phyloP scores from a whole-genome alignment of 1,284 basidiomycete genomes.

The Cryptococcus sp. region DNA sequence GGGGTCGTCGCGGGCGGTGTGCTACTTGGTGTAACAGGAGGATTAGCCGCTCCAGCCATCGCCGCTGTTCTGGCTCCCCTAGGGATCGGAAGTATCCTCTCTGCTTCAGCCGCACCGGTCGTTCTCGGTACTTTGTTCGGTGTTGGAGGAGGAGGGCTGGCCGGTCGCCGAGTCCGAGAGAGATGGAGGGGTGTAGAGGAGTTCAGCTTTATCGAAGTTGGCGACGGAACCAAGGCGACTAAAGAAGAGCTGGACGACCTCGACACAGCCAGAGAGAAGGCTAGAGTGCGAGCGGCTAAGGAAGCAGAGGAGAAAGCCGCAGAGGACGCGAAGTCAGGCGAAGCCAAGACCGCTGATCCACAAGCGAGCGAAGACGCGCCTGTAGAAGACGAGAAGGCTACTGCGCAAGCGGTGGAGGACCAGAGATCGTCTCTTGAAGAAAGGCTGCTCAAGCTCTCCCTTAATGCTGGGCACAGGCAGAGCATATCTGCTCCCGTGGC shows the following conservation, averaged over 20 bases:
- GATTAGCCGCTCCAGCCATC: slow-evolving; percentile 59
- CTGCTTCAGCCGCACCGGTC: slow-evolving; percentile 55
- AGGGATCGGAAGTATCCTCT: slow-evolving; percentile 53
- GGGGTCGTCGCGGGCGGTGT: slow-evolving; percentile 56
- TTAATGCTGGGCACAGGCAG: slow-evolving; percentile 19
- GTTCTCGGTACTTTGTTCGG: slow-evolving; percentile 59
- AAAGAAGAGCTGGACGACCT: slow-evolving; percentile 46
- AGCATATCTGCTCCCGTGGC: slow-evolving; percentile 6
- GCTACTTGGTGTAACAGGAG: slow-evolving; percentile 59
- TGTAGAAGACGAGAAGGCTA: slow-evolving; percentile 18
- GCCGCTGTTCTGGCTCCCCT: slow-evolving; percentile 56
- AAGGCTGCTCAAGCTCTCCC: slow-evolving; percentile 30
- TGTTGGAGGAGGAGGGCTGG: slow-evolving; percentile 58
- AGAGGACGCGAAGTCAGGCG: neutral
- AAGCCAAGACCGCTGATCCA: slow-evolving; percentile 3
- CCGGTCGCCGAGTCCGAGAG: slow-evolving; percentile 57
- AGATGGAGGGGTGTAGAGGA: slow-evolving; percentile 59
- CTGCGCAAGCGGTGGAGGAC: slow-evolving; percentile 20
- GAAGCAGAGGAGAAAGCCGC: slow-evolving; percentile 13
- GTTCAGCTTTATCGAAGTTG: slow-evolving; percentile 57
- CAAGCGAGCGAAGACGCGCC: slow-evolving; percentile 10
- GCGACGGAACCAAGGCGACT: slow-evolving; percentile 42
- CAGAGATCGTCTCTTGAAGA: slow-evolving; percentile 32
- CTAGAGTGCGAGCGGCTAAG: slow-evolving; percentile 17
- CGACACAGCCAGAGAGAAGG: slow-evolving; percentile 27